Evolutionary conservation across 1,284 basidiomycete species (phyloP).

Genomic region (Apiotrichum sp.): DNA sequence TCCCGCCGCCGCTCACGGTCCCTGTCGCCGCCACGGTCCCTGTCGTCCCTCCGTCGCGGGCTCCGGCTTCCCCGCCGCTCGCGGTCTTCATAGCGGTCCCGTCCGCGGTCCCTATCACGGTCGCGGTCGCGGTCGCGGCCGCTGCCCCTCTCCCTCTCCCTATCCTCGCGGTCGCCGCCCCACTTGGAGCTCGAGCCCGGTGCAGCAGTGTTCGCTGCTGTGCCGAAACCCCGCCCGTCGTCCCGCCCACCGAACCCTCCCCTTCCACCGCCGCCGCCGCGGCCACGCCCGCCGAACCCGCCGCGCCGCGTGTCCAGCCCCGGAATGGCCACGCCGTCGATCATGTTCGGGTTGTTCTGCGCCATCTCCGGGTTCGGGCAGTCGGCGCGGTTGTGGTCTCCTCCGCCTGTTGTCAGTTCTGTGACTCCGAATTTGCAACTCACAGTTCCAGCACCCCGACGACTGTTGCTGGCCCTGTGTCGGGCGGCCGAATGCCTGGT

Average conservation of each 20-base stretch:
- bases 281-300: neutral
- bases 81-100: conserved; percentile 8
- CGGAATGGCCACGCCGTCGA: conserved; percentile 22
- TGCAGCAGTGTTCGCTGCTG: conserved; percentile 9
- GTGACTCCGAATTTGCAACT: too few species aligned
- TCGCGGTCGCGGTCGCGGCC: conserved; percentile 2
- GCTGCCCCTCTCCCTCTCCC: conserved; percentile 2
- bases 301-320: conserved; percentile 1
- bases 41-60: neutral
- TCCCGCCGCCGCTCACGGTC: conserved; percentile 2
- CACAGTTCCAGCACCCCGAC: conserved; percentile 82
- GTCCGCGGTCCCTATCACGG: conserved; percentile 1
- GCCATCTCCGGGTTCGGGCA: conserved; percentile 37
- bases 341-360: conserved; percentile 28
- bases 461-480: conserved; percentile 50
- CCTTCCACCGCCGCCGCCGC: neutral
- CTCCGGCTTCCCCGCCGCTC: neutral
- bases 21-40: conserved; percentile 4
- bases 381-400: conserved; percentile 73
- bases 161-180: conserved; percentile 7
- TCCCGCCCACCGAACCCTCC: neutral
- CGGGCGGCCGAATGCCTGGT: conserved; percentile 55
- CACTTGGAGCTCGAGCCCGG: conserved; percentile 17
- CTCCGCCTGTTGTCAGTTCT: conserved; percentile 50
- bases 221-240: neutral